Base-by-base conservation (phyloP, 257 asterid genomes). In the Mentha longifolia region DNA sequence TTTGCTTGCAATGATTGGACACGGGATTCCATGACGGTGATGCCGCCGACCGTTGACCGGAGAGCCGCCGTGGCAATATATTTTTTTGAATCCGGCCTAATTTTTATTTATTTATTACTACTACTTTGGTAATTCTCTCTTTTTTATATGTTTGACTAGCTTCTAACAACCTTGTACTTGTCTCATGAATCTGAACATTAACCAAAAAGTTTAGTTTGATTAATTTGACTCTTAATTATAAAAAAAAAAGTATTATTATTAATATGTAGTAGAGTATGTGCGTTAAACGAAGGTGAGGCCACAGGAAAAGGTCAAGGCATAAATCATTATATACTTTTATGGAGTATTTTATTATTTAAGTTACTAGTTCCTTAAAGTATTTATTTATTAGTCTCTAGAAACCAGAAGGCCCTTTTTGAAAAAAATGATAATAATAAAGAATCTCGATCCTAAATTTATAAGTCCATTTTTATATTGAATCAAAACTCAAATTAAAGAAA, bases 11-110 rank as follows among this genome's bases (percentile, higher is more conserved):
- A 6, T 22, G 42, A 43, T 63, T 41, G 39, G 5, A 25, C 54
- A 47, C 54, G 39, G n/a, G 16, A 5, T 45, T 13, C 9, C 8
- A 47, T 65, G 66, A 49, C 19, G 67, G 42, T 25, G 43, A 49
- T 19, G 25, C 19, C 16, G n/a, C 49, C 28, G 28, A 42, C 67
- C 68, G 63, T 76, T 69, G 79, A 75, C 75, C 43, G 60, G 51
- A 16, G 11, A 25, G 28, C 65, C 59, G 72, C 51, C 59, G 46
- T 16, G 33, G 66, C 60, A 51, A 5, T 66, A 55, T 1, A 9
- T 22, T 33, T 22, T 33, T 65, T 6, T 20, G 72, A 19, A 56
- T 55, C 14, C 43, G 42, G 13, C 70, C 78, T 28, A 49, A 74
- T 28, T 54, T 41, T 67, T 0, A 2, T 25, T 47, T 16, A 57